Evolutionary conservation across 495 filamentous ascomycete genomes (phyloP).

Genomic region (Penicillium angulare): DNA sequence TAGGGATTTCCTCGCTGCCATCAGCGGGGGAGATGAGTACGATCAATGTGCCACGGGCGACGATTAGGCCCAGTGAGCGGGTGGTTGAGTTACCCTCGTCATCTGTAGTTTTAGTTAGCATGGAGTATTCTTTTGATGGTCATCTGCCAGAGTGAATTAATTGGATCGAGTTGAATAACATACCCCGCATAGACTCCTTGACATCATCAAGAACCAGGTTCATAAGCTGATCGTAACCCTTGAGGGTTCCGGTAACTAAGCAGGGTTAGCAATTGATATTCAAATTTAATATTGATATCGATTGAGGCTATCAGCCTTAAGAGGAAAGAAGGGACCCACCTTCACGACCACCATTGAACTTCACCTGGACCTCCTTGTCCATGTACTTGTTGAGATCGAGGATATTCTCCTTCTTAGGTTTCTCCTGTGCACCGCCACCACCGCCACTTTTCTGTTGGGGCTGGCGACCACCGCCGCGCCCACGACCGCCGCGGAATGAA

Average conservation of each 20-base stretch:
- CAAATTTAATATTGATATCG: neutral
- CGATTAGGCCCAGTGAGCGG: conserved; percentile 82
- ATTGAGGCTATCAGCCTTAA: no score
- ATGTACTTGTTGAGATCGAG: conserved; percentile 92
- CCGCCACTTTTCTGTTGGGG: conserved; percentile 46
- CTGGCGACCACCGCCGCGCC: conserved; percentile 43
- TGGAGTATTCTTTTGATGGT: neutral
- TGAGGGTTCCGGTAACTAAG: conserved; percentile 80
- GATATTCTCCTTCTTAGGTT: conserved; percentile 97
- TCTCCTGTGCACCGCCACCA: conserved; percentile 56
- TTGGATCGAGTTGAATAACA: no score
- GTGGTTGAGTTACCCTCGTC: conserved; percentile 87
- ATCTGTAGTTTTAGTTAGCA: conserved; percentile 48
- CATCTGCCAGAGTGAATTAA: no score
- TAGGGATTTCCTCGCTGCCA: conserved; percentile 92
- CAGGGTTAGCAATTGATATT: conserved; percentile 7
- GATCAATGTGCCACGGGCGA: conserved; percentile 88
- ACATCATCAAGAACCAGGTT: conserved; percentile 95
- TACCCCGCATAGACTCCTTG: conserved; percentile 83
- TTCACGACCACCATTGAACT: conserved; percentile 94
- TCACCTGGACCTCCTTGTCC: conserved; percentile 91
- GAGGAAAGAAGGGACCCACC: conserved; percentile 52
- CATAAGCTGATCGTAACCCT: conserved; percentile 96
- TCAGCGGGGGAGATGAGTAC: conserved; percentile 90
- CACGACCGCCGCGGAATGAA: conserved; percentile 56